Evolutionary conservation across 805 yeast species (phyloP).

Genomic region (Sungouiella blattae): DNA sequence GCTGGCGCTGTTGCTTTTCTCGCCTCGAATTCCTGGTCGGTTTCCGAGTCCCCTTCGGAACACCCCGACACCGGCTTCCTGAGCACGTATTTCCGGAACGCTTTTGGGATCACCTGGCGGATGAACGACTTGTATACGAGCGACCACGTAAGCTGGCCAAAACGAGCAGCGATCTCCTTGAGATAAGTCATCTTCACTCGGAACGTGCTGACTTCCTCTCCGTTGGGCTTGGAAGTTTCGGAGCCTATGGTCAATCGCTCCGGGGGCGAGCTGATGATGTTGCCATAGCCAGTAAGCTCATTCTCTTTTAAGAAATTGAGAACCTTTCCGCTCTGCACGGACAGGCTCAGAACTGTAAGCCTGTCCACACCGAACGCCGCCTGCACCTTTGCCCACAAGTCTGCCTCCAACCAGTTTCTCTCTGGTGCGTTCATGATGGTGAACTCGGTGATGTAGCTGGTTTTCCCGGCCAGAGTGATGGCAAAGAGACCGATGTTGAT

Average conservation of each 20-base stretch:
- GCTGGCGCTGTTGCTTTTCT: conserved; percentile 19
- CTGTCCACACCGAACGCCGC: conserved; percentile 1
- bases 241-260: conserved; percentile 20
- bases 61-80: not conserved
- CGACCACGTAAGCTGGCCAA: conserved; percentile 21
- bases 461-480: conserved; percentile 62
- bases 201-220: conserved; percentile 14
- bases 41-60: not conserved
- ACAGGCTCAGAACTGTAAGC: not conserved
- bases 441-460: conserved; percentile 61
- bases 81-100: conserved; percentile 3
- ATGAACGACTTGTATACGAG: conserved; percentile 14
- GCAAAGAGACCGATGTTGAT: conserved; percentile 60
- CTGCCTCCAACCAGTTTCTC: conserved; percentile 47
- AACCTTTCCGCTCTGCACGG: conserved; percentile 4
- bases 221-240: conserved; percentile 1
- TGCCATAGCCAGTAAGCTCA: conserved; percentile 24
- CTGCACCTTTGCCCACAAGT: conserved; percentile 5
- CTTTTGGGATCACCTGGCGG: conserved; percentile 1
- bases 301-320: conserved; percentile 9
- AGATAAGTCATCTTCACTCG: conserved; percentile 19
- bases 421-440: conserved; percentile 45
- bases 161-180: conserved; percentile 16
- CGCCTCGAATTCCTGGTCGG: conserved; percentile 3
- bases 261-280: conserved; percentile 28